Evolutionary conservation across 345 rosid species (phyloP).

Genomic region (Pugionium cornutum): DNA sequence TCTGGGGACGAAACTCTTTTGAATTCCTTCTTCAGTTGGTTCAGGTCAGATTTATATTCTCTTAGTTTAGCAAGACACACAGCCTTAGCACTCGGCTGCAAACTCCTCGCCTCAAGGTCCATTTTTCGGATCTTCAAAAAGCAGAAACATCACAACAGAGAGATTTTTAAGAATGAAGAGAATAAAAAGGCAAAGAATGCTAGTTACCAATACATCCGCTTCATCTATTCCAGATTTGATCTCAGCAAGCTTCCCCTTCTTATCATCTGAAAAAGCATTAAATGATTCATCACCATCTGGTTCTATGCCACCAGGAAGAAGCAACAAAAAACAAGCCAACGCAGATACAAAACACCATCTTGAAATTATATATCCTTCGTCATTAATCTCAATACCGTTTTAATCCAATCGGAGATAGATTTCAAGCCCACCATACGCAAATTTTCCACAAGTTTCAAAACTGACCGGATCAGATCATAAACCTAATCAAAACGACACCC

Average conservation of each 20-base stretch:
- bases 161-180: not conserved
- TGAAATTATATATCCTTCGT: not conserved
- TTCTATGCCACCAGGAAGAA: not conserved
- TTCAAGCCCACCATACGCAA: not conserved
- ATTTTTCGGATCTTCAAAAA: conserved; percentile 66
- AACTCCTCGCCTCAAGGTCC: conserved; percentile 87
- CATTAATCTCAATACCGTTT: not conserved
- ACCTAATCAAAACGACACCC: not conserved
- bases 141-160: not conserved
- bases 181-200: not conserved
- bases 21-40: conserved; percentile 72
- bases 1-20: conserved; percentile 54
- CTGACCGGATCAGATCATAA: not conserved
- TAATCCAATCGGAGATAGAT: not conserved
- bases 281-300: not conserved
- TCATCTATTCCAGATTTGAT: conserved; percentile 74
- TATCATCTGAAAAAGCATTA: conserved; percentile 50
- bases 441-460: not conserved
- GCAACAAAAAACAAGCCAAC: not conserved
- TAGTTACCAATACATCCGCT: conserved; percentile 68
- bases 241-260: conserved; percentile 52
- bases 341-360: not conserved
- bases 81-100: conserved; percentile 76
- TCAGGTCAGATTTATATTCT: conserved; percentile 80
- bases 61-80: conserved; percentile 76